These are phyloP conservation scores for Metschnikowia sp. DNA, from an alignment of 805 yeast species.

Conservation along the genomic window DNA sequence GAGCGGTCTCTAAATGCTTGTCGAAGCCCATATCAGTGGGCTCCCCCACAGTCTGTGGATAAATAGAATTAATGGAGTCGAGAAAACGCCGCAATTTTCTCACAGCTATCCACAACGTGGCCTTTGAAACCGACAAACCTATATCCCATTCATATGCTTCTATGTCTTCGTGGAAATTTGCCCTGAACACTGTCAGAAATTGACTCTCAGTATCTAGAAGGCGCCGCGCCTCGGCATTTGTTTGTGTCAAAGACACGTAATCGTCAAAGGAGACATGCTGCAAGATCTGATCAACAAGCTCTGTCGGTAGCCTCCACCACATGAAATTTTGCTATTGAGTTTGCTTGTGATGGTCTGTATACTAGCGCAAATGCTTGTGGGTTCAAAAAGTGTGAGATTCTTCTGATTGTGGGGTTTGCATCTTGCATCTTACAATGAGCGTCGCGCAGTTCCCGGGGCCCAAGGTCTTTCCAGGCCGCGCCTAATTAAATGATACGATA, in stretches of 20 bases:
- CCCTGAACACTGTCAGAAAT: slow-evolving; percentile 6
- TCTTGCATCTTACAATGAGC: no score
- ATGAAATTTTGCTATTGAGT: neutral
- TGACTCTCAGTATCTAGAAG: slow-evolving; percentile 7
- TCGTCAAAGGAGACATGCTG: slow-evolving; percentile 9
- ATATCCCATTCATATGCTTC: slow-evolving; percentile 9
- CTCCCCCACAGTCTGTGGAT: neutral
- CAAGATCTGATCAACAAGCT: slow-evolving; percentile 12
- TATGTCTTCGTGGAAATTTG: slow-evolving; percentile 5
- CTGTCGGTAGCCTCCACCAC: slow-evolving; percentile 18
- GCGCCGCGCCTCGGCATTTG: slow-evolving; percentile 7
- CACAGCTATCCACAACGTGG: neutral
- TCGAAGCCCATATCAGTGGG: neutral
- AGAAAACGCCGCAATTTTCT: neutral
- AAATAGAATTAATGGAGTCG: neutral
- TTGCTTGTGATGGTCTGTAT: no score
- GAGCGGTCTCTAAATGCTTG: neutral
- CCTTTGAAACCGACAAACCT: neutral
- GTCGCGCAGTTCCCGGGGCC: no score
- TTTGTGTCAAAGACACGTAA: slow-evolving; percentile 13
- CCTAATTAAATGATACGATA: no score
- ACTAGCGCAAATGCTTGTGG: no score
- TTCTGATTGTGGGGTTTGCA: no score
- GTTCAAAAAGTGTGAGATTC: no score
- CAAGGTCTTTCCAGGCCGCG: no score